These are phyloP conservation scores for Sarcodon aspratus DNA, from an alignment of 768 basidiomycete species.

Conservation along the genomic window DNA sequence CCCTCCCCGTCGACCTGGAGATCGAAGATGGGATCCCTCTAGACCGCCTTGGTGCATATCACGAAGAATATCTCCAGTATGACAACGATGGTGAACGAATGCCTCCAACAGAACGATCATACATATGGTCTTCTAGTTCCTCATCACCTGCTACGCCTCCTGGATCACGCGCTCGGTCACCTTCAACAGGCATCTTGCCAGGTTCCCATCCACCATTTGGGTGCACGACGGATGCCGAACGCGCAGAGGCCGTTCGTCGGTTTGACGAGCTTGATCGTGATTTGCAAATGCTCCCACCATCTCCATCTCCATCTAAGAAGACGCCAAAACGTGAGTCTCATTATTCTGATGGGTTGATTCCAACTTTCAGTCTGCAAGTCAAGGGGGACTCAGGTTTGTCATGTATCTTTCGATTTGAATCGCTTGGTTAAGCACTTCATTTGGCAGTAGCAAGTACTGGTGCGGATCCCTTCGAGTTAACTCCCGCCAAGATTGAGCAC, in stretches of 20 bases:
- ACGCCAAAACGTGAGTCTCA: constrained; percentile 5
- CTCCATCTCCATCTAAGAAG: constrained; percentile 34
- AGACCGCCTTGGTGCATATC: constrained; percentile 37
- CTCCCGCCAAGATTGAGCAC: constrained; percentile 15
- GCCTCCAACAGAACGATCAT: constrained; percentile 1
- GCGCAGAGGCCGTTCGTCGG: constrained; percentile 12
- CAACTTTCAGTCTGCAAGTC: constrained; percentile 19
- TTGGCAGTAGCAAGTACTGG: constrained; percentile 1
- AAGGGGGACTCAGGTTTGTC: constrained; percentile 5
- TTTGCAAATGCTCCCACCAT: constrained; percentile 34
- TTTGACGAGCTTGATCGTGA: constrained; percentile 25
- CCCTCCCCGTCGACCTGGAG: constrained; percentile 44
- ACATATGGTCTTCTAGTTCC: constrained; percentile 1
- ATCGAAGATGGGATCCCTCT: constrained; percentile 54
- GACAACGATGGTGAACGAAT: background rate
- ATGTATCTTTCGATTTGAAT: background rate
- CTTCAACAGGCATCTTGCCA: constrained; percentile 5
- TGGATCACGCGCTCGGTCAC: constrained; percentile 6
- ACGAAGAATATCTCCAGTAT: constrained; percentile 10
- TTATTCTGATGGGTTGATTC: constrained; percentile 19
- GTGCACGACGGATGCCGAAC: constrained; percentile 28
- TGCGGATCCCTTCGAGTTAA: constrained; percentile 12
- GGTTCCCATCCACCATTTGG: constrained; percentile 22
- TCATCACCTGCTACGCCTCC: constrained; percentile 9
- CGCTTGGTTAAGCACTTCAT: background rate